These are phyloP conservation scores for Pythium sp. DNA, from an alignment of 352 stramenopile species.

Conservation along the genomic window DNA sequence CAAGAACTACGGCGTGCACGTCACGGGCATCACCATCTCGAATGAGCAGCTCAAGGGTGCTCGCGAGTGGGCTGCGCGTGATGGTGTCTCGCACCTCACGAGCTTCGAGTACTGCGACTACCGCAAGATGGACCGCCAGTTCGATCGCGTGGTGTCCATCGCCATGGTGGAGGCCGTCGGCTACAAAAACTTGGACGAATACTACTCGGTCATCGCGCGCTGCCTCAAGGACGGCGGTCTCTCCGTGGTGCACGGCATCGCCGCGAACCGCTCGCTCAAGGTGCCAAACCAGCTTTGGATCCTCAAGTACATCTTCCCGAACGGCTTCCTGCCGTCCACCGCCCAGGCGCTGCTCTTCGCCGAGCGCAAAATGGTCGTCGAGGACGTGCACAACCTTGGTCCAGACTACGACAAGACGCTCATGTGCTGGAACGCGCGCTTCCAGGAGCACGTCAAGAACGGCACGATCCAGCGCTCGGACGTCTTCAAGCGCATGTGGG, in stretches of 20 bases:
- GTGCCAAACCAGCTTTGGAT: slow-evolving; percentile 85
- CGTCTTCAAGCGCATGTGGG: slow-evolving; percentile 88
- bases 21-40: slow-evolving; percentile 89
- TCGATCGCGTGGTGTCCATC: slow-evolving; percentile 87
- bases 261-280: slow-evolving; percentile 82
- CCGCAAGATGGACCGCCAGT: slow-evolving; percentile 84
- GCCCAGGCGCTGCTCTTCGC: slow-evolving; percentile 72
- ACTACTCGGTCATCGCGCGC: slow-evolving; percentile 79
- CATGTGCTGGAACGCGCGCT: slow-evolving; percentile 86
- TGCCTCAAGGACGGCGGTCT: slow-evolving; percentile 81
- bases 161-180: slow-evolving; percentile 89
- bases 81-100: slow-evolving; percentile 80
- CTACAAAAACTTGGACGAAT: slow-evolving; percentile 87
- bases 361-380: slow-evolving; percentile 77
- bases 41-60: slow-evolving; percentile 89
- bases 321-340: slow-evolving; percentile 81
- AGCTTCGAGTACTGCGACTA: slow-evolving; percentile 91
- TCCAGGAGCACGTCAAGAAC: slow-evolving; percentile 77
- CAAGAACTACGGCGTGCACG: slow-evolving; percentile 84
- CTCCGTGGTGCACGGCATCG: slow-evolving; percentile 80
- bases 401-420: slow-evolving; percentile 90
- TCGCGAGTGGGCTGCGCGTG: slow-evolving; percentile 67
- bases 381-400: slow-evolving; percentile 85
- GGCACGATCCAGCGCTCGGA: slow-evolving; percentile 74
- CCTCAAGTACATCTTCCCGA: slow-evolving; percentile 91